Evolutionary conservation across 306 rosid genomes (phyloP).

Genomic region (Hippophae rhamnoides): DNA sequence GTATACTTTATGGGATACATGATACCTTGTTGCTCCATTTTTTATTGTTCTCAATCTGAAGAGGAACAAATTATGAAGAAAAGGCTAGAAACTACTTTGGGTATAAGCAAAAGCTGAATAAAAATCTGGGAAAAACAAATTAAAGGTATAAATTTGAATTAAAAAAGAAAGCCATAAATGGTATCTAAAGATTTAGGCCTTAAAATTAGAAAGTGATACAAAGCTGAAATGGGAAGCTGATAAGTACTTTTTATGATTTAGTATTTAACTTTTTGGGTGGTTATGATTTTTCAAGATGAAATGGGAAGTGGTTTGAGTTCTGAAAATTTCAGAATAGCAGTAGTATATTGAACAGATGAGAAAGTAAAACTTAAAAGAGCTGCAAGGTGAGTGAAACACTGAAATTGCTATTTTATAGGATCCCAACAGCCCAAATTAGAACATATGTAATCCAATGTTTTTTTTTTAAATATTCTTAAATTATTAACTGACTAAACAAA

Average conservation of each 20-base stretch:
- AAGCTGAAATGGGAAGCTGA: too few species aligned
- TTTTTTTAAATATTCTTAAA: background rate
- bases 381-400: conserved; percentile 27
- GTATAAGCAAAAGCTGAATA: conserved; percentile 11
- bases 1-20: conserved; percentile 66
- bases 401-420: conserved; percentile 65
- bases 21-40: conserved; percentile 45
- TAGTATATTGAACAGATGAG: background rate
- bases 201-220: too few species aligned
- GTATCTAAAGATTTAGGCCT: too few species aligned
- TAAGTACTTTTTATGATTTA: too few species aligned
- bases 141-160: too few species aligned
- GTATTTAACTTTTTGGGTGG: too few species aligned
- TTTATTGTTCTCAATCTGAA: too few species aligned
- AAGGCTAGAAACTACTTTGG: background rate
- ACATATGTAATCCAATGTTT: conserved; percentile 6
- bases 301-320: too few species aligned
- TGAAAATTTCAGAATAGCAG: background rate
- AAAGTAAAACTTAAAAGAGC: background rate
- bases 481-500: background rate
- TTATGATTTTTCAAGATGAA: too few species aligned
- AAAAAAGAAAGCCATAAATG: too few species aligned
- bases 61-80: too few species aligned
- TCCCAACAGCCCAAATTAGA: conserved; percentile 40
- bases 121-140: too few species aligned